Percentiles rank a stretch among this genome's conserved stretches.
Evolutionary conservation across 2,329 filamentous ascomycete species (phyloP).

Genomic region (Epichloe hybrida): DNA sequence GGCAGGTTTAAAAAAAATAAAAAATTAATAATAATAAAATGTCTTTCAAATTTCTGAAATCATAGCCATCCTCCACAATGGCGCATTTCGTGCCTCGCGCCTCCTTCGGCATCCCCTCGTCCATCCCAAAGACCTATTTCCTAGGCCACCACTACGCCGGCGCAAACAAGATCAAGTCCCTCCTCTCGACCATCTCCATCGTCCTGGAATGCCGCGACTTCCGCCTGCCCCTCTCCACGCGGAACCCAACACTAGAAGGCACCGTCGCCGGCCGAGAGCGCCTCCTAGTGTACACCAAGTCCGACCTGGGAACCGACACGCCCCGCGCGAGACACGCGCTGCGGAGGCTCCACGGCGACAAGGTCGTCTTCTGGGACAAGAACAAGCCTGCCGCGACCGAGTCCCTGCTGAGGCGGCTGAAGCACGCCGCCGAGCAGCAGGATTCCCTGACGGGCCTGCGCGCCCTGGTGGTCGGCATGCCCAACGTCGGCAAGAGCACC

Average conservation of each 20-base stretch:
- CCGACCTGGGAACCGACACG: constrained; percentile 49
- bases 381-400: constrained; percentile 19
- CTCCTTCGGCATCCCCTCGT: constrained; percentile 56
- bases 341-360: constrained; percentile 20
- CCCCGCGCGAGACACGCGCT: constrained; percentile 15
- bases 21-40: not conserved
- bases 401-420: constrained; percentile 25
- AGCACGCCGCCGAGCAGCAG: constrained; percentile 16
- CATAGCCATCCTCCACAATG: constrained; percentile 10
- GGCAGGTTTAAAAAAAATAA: not conserved
- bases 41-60: not conserved
- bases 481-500: constrained; percentile 91
- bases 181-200: constrained; percentile 69
- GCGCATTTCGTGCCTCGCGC: constrained; percentile 56
- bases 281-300: constrained; percentile 83
- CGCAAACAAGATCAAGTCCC: constrained; percentile 66
- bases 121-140: constrained; percentile 81
- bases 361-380: constrained; percentile 32
- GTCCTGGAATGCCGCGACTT: constrained; percentile 93
- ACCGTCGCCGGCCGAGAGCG: constrained; percentile 58
- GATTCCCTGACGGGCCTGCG: constrained; percentile 64
- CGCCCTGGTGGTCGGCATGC: constrained; percentile 88
- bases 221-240: constrained; percentile 74
- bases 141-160: constrained; percentile 83
- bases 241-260: constrained; percentile 80